Conservation (phyloP, 2,329 filamentous ascomycete species). For the Akanthomyces dipterigenus region DNA sequence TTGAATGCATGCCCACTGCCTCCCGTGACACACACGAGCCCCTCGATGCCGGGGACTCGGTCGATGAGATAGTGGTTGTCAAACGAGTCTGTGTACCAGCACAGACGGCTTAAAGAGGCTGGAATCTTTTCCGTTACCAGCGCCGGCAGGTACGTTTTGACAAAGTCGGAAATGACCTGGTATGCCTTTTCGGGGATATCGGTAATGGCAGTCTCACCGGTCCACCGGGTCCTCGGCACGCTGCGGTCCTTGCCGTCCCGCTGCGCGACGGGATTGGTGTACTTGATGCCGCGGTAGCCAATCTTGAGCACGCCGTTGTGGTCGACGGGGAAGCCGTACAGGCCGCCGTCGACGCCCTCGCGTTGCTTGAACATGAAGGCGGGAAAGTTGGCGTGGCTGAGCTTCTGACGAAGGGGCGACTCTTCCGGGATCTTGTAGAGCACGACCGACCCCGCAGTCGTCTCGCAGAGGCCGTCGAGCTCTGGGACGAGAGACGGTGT, state of each 20-base stretch:
- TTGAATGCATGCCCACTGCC: constrained; percentile 59
- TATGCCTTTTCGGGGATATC: constrained; percentile 23
- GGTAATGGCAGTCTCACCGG: constrained; percentile 14
- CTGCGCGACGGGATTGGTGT: constrained; percentile 35
- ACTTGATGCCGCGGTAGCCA: constrained; percentile 45
- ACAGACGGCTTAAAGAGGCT: constrained; percentile 25
- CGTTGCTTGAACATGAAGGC: constrained; percentile 28
- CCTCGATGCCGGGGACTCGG: constrained; percentile 44
- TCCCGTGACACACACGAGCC: constrained; percentile 52
- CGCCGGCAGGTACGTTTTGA: constrained; percentile 37
- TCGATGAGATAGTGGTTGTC: constrained; percentile 29
- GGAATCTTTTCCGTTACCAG: constrained; percentile 17
- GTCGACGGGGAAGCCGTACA: constrained; percentile 42
- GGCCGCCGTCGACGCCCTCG: constrained; percentile 27
- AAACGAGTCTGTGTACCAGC: constrained; percentile 28
- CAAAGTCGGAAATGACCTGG: constrained; percentile 25
- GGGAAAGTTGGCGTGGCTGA: constrained; percentile 38
- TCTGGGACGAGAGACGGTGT: constrained; percentile 35
- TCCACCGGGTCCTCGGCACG: constrained; percentile 33
- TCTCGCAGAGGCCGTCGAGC: constrained; percentile 37
- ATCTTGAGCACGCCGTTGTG: constrained; percentile 39
- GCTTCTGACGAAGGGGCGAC: constrained; percentile 30
- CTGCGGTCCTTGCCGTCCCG: constrained; percentile 31
- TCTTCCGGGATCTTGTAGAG: constrained; percentile 34
- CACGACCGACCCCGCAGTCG: constrained; percentile 40